Conservation (phyloP, 2,329 filamentous ascomycete species). For the Trematosphaeria pertusa region DNA sequence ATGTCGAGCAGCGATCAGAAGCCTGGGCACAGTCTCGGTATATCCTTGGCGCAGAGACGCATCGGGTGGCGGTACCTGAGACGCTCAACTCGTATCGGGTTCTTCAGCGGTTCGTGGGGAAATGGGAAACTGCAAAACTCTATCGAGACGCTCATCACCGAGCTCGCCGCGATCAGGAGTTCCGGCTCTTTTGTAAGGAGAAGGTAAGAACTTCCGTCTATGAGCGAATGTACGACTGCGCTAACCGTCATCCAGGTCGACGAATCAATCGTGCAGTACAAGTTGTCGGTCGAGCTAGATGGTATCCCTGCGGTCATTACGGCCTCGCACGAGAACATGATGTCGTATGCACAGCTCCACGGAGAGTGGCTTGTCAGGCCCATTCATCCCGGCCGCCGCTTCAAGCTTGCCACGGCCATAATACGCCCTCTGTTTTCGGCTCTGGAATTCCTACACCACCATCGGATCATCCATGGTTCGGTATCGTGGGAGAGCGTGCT, state of each 20-base stretch:
- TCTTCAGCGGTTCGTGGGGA: conserved; percentile 21
- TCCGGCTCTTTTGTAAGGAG: conserved; percentile 17
- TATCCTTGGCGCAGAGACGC: conserved; percentile 5
- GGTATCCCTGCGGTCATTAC: conserved; percentile 24
- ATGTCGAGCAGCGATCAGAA: conserved; percentile 12
- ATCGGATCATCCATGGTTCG: conserved; percentile 18
- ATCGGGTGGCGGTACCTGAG: too few relatives aligned
- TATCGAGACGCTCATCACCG: conserved; percentile 3
- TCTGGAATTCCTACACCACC: conserved; percentile 21
- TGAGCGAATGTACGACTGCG: too few relatives aligned
- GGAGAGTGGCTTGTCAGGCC: conserved; percentile 7
- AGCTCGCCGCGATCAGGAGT: conserved; percentile 16
- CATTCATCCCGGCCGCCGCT: conserved; percentile 23
- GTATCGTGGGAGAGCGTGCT: conserved; percentile 18
- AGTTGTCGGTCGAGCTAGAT: conserved; percentile 7
- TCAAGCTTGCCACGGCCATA: conserved; percentile 19
- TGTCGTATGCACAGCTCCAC: conserved; percentile 12
- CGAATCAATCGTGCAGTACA: conserved; percentile 21
- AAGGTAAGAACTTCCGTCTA: too few relatives aligned
- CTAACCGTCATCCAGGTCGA: too few relatives aligned
- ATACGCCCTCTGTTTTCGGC: conserved; percentile 23
- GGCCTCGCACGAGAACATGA: conserved; percentile 17
- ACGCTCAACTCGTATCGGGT: conserved; percentile 16
- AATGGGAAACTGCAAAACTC: conserved; percentile 18
- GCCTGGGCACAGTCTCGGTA: conserved; percentile 14